Base-by-base conservation (phyloP, 2,329 filamentous ascomycete species). In the Talaromyces sp. region DNA sequence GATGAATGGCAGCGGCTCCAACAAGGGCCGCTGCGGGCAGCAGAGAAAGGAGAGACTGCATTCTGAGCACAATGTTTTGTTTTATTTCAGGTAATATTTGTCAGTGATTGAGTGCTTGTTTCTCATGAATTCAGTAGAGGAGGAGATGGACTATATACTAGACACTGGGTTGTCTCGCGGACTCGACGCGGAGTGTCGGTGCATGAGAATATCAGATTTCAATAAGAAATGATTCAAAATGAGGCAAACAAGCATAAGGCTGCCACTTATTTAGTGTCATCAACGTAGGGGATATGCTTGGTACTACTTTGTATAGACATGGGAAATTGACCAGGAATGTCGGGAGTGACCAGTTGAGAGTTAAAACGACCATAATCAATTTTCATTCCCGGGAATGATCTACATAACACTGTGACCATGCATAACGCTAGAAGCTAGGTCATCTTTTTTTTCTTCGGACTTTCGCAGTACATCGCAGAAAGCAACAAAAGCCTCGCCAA, bases 41-140 rank as follows among this genome's bases (percentile, higher is more conserved):
- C 5, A 71, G 55, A 15, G 63, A 60, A 52, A 65, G 57, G 9
- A 68, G n/a, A 53, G 61, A 62, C 55, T 58, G 61, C 68, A 71
- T 70, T 25, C 57, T 67, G 63, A 59, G 17, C 3, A n/a, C 27
- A 30, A 30, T 51, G 19, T 53, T 22, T 3, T 19, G 44, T 13
- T 47, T 22, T 47, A 5, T 22, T 47, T 13, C 9, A 13, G 44
- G 22, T 47, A 36, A 19, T 22, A n/a, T 22, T 11, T 7, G 15
- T 47, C 19, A 13, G 11, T 47, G 3, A 3, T 22, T 22, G n/a
- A 47, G 9, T 47, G 19, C 19, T 47, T 47, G 9, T 6, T 47
- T 47, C 22, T 19, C 44, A 47, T 30, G 28, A 25, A 6, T 47
- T 22, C 19, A 25, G 44, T 9, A 47, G 44, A 47, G 6, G 17